Evolutionary conservation across 2,329 filamentous ascomycete species (phyloP).

Genomic region (Phyllosticta ampelicida): DNA sequence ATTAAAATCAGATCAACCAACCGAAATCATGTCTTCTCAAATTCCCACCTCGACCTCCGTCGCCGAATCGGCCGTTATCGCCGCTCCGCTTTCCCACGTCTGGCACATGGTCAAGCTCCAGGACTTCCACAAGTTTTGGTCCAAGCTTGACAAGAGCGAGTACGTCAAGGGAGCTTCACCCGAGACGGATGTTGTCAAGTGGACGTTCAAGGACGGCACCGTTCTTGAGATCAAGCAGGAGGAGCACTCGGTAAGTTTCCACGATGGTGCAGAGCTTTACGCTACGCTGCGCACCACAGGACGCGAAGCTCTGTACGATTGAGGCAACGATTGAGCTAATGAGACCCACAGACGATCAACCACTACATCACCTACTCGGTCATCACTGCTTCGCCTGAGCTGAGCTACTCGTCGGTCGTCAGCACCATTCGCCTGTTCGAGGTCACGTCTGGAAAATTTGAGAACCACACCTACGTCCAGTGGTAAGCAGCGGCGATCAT

Average conservation of each 20-base stretch:
- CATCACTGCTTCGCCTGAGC: slow-evolving; percentile 54
- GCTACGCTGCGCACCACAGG: background rate
- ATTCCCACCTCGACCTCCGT: slow-evolving; percentile 60
- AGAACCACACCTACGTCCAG: slow-evolving; percentile 55
- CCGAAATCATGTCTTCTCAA: slow-evolving; percentile 5
- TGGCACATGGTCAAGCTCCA: slow-evolving; percentile 68
- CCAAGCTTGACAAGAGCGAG: slow-evolving; percentile 50
- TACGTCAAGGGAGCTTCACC: slow-evolving; percentile 50
- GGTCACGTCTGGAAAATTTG: slow-evolving; percentile 54
- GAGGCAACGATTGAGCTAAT: slow-evolving; percentile 2
- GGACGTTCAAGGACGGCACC: slow-evolving; percentile 61
- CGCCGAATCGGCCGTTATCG: slow-evolving; percentile 56
- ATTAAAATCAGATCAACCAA: background rate
- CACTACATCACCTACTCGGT: slow-evolving; percentile 67
- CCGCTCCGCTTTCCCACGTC: slow-evolving; percentile 53
- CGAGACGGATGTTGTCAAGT: slow-evolving; percentile 59
- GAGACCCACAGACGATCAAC: slow-evolving; percentile 47
- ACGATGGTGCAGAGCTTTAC: background rate
- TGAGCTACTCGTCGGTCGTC: slow-evolving; percentile 55
- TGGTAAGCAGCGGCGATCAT: slow-evolving; percentile 33
- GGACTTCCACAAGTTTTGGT: slow-evolving; percentile 58
- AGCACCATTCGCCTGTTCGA: slow-evolving; percentile 56
- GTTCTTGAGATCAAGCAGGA: slow-evolving; percentile 64
- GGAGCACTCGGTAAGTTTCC: slow-evolving; percentile 53
- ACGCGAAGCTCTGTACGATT: background rate